These are phyloP conservation scores for Tolypocladium pustulatum DNA, from an alignment of 2,329 filamentous ascomycete species.

Conservation along the genomic window DNA sequence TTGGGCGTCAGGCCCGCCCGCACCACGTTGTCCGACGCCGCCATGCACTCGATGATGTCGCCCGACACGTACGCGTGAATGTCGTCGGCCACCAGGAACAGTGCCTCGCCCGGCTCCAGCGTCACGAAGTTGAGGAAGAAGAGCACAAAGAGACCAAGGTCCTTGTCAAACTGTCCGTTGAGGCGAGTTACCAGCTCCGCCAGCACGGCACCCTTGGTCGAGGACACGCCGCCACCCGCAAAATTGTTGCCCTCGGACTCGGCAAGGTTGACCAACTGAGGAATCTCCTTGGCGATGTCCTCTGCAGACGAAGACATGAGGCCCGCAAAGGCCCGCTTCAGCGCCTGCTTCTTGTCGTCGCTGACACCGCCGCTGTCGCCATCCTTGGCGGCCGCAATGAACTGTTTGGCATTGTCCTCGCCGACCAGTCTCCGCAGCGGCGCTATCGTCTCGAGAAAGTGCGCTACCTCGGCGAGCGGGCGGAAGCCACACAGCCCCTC, in stretches of 20 bases:
- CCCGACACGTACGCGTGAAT: conserved; percentile 92
- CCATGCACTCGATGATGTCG: conserved; percentile 99
- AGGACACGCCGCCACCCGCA: conserved; percentile 59
- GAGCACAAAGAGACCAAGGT: conserved; percentile 88
- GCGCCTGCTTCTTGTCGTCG: conserved; percentile 62
- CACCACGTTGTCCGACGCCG: conserved; percentile 95
- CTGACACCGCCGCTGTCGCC: conserved; percentile 27
- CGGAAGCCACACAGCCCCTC: conserved; percentile 95
- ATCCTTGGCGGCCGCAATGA: conserved; percentile 37
- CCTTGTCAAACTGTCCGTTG: conserved; percentile 73
- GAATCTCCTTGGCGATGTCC: conserved; percentile 41
- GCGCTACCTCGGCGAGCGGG: conserved; percentile 72
- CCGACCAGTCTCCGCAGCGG: conserved; percentile 58
- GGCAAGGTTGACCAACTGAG: conserved; percentile 62
- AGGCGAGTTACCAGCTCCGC: conserved; percentile 68
- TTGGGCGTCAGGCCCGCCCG: conserved; percentile 96
- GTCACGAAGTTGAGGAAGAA: conserved; percentile 97
- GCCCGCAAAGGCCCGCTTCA: conserved; percentile 65
- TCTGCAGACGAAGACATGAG: conserved; percentile 71
- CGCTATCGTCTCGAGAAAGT: conserved; percentile 56
- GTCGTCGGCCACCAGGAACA: conserved; percentile 93
- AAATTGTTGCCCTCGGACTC: conserved; percentile 60
- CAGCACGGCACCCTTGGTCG: conserved; percentile 59
- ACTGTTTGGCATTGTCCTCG: conserved; percentile 47
- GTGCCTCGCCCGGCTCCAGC: conserved; percentile 78